Conservation (phyloP, 768 basidiomycete species). For the Rhodosporidiobolus odoratus region DNA sequence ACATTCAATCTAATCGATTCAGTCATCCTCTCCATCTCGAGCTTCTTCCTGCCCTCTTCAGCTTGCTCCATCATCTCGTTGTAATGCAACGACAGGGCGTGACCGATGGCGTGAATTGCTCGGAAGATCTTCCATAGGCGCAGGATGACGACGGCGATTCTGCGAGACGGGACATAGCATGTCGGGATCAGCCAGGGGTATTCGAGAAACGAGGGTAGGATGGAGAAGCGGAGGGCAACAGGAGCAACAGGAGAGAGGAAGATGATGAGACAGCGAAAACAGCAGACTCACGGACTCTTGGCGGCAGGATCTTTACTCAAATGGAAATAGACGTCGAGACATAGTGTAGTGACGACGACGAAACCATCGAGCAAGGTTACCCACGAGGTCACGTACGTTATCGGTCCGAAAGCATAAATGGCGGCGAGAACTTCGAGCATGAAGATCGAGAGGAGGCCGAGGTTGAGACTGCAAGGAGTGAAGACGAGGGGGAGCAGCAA, state of each 20-base stretch:
- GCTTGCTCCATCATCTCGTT: conserved; percentile 28
- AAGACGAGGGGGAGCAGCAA: background rate
- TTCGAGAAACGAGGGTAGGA: background rate
- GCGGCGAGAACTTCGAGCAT: conserved; percentile 30
- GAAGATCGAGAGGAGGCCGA: conserved; percentile 30
- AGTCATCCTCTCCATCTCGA: conserved; percentile 23
- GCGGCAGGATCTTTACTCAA: conserved; percentile 25
- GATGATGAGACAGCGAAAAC: too few species aligned
- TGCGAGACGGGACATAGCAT: background rate
- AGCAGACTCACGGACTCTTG: conserved; percentile 21
- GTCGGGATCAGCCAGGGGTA: too few species aligned
- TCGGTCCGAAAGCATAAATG: conserved; percentile 32
- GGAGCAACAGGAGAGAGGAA: background rate
- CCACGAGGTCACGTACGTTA: conserved; percentile 19
- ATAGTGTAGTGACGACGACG: conserved; percentile 32
- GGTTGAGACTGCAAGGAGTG: conserved; percentile 13
- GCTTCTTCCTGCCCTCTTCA: conserved; percentile 8
- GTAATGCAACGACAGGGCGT: conserved; percentile 28
- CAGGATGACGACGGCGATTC: conserved; percentile 33
- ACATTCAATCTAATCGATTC: conserved; percentile 20
- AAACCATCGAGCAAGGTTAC: conserved; percentile 24
- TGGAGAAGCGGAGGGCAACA: background rate
- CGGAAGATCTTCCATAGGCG: conserved; percentile 37
- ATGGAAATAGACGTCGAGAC: conserved; percentile 33
- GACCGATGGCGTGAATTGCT: conserved; percentile 32